Base-by-base conservation (phyloP, 2,329 filamentous ascomycete species). In the Knoxdaviesia capensis region DNA sequence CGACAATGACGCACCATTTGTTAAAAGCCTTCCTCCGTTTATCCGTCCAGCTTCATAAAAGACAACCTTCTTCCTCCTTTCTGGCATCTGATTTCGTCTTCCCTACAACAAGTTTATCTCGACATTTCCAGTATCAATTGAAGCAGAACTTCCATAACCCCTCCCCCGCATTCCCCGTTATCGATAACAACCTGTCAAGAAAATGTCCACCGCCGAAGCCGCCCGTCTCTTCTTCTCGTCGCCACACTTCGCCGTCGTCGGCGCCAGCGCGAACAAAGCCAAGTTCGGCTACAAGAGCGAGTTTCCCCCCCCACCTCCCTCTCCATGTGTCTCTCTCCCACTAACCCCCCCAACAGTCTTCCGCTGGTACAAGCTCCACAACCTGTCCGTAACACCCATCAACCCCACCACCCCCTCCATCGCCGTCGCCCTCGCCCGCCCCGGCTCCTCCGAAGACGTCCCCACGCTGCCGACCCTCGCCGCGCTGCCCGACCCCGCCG, bases 261-360 rank as follows among this genome's bases (percentile, higher is more conserved):
- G 88, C 52, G 88, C 88, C 34, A 88, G 80, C 56, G 82, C 81
- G 41, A 85, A 93, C 60, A 67, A 80, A 36, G 64, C 68, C 55
- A 94, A 94, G 59, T 94, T 81, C 54, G 88, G 90, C 29, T 80
- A 94, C 59, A 87, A 85, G 65, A 77, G 86, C 87, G 59, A 44
- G 63, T 53, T 34, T 20, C n/a, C 30, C 31, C 29, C 35, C 40
- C n/a, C 11, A 36, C 20, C 34, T 35, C 29, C 37, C 32, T 38
- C 20, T 36, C 37, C 9, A 6, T 30, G 7, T 10, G 39, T 32
- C 31, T 36, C 33, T 35, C 10, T 38, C 46, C 44, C 31, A 43
- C 40, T 34, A 40, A 32, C 20, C 31, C 36, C 35, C 3, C 36
- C 8, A 38, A 8, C 53, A 92, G 86, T 96, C 49, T 84, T 94